Evolutionary conservation across 73 alveolate species (phyloP), one percentile per base, ranked within the genome.

Genomic region (Halteria grandinella): DNA sequence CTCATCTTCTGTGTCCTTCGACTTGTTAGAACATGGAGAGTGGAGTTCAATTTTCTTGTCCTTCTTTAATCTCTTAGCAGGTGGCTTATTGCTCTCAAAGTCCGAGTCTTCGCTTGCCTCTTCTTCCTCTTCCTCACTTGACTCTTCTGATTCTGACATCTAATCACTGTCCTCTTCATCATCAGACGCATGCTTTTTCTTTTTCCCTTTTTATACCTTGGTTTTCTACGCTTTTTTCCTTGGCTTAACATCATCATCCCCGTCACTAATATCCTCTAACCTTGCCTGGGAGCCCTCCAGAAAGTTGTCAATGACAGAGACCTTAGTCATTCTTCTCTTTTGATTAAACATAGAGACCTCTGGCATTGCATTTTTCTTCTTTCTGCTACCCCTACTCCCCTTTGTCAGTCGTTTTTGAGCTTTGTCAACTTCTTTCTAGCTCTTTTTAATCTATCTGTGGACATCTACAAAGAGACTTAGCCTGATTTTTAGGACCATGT

Each of bases 401-500:
- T n/a, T n/a, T n/a, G n/a, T n/a, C n/a, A n/a, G n/a, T n/a, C n/a
- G n/a, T n/a, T n/a, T n/a, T n/a, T n/a, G n/a, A n/a, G n/a, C n/a
- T n/a, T n/a, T n/a, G n/a, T n/a, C n/a, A n/a, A n/a, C n/a, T n/a
- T n/a, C n/a, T n/a, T n/a, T n/a, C n/a, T n/a, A n/a, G n/a, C n/a
- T n/a, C 50, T 83, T 74, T 4, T 36, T 70, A 20, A 25, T 29
- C 45, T 21, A 34, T 50, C 58, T 34, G 29, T 49, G 41, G 0
- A 73, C 62, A 37, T 48, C 79, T 17, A 48, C 71, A 50, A 48
- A 70, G 48, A 70, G 51, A 18, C 20, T 28, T 4, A 70, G 83
- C 21, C 83, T 48, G 11, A 48, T 7, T 24, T 70, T 70, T 7
- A 70, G 59, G 18, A 70, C 27, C 53, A 48, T 33, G 12, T 70